Percentiles rank a stretch among this genome's conserved stretches.
Conservation (phyloP, 495 filamentous ascomycete genomes). For the Tuber calosporum region DNA sequence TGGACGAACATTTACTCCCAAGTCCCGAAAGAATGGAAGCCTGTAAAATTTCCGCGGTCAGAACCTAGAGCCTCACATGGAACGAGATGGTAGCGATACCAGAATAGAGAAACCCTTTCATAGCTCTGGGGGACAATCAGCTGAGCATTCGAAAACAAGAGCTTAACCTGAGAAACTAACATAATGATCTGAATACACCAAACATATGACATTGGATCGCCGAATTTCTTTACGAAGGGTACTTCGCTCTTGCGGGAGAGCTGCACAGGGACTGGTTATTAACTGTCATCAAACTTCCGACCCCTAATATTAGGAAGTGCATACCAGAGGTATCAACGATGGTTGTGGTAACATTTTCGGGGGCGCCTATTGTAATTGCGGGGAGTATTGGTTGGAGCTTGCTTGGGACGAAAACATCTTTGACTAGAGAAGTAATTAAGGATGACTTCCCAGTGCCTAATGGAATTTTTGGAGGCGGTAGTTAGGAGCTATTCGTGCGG, state of each 20-base stretch:
- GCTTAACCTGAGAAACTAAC: slow-evolving; percentile 11
- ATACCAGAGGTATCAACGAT: slow-evolving; percentile 81
- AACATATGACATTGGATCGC: slow-evolving; percentile 92
- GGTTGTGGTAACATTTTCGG: slow-evolving; percentile 89
- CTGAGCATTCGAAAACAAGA: not conserved
- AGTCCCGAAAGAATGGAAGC: slow-evolving; percentile 79
- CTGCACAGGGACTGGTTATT: slow-evolving; percentile 37
- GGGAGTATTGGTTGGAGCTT: slow-evolving; percentile 93
- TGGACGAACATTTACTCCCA: slow-evolving; percentile 80
- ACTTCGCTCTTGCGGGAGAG: slow-evolving; percentile 82
- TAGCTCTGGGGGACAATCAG: slow-evolving; percentile 55
- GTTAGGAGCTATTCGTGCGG: slow-evolving; percentile 46
- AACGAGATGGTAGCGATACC: slow-evolving; percentile 51
- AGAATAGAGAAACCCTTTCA: slow-evolving; percentile 92
- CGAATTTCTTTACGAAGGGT: slow-evolving; percentile 87
- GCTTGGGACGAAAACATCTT: slow-evolving; percentile 84
- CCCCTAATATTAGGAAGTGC: not conserved
- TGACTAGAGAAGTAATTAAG: slow-evolving; percentile 74
- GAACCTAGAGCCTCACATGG: not conserved
- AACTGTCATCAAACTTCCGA: slow-evolving; percentile 4
- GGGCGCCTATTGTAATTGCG: slow-evolving; percentile 85
- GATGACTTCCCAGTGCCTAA: slow-evolving; percentile 57
- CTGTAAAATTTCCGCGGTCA: slow-evolving; percentile 12
- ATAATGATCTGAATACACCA: slow-evolving; percentile 96
- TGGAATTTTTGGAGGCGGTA: slow-evolving; percentile 3